phyloP scores from a whole-genome alignment of 768 basidiomycete species.

The Gloeophyllum trabeum region DNA sequence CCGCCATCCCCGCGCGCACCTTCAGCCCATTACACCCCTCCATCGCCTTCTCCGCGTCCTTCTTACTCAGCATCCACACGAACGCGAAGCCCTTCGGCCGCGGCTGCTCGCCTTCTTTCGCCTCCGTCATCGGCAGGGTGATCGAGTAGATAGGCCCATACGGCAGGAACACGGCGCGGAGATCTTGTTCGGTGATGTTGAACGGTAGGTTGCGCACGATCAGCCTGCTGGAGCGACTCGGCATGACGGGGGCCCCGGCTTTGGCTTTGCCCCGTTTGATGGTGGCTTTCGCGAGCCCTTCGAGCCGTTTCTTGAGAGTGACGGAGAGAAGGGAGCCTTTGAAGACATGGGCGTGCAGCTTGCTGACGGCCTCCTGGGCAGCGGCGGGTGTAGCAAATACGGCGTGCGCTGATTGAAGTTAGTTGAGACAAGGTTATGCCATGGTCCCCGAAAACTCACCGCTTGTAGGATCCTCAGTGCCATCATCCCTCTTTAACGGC shows the following conservation, averaged over 20 bases:
- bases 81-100: conserved; percentile 83
- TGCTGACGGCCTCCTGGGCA: conserved; percentile 62
- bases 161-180: conserved; percentile 78
- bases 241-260: conserved; percentile 23
- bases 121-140: conserved; percentile 47
- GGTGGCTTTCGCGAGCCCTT: conserved; percentile 44
- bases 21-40: conserved; percentile 70
- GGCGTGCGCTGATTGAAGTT: conserved; percentile 65
- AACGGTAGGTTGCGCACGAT: conserved; percentile 89
- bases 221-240: conserved; percentile 67
- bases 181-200: conserved; percentile 72
- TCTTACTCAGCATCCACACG: conserved; percentile 83
- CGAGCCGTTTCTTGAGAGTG: conserved; percentile 77
- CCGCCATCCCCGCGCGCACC: conserved; percentile 52
- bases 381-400: conserved; percentile 57
- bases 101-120: conserved; percentile 15
- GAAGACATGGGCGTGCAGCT: conserved; percentile 88
- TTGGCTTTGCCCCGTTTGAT: conserved; percentile 18
- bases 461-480: conserved; percentile 35
- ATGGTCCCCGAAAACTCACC: too few species aligned
- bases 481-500: conserved; percentile 36
- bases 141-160: conserved; percentile 83
- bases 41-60: conserved; percentile 77
- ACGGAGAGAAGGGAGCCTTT: conserved; percentile 83
- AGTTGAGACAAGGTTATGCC: neutral